Conservation (phyloP, 371 early-diverging fungal genomes). For the Lichtheimia corymbifera region DNA sequence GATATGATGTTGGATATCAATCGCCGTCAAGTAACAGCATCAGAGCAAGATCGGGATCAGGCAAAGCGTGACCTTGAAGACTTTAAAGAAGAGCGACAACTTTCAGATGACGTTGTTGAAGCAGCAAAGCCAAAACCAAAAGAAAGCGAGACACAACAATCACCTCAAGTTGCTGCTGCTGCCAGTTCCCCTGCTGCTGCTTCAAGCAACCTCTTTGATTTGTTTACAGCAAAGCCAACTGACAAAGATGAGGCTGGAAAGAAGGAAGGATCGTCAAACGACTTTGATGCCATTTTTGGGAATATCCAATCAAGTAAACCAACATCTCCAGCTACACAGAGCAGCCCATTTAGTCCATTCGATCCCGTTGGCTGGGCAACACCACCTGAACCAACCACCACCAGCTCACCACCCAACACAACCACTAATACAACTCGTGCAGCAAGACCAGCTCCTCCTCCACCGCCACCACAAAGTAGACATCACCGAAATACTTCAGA, state of each 20-base stretch:
- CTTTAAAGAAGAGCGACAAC: slow-evolving; percentile 30
- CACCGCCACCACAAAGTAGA: slow-evolving; percentile 52
- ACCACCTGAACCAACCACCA: slow-evolving; percentile 7
- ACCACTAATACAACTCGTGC: slow-evolving; percentile 5
- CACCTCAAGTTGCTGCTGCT: not conserved
- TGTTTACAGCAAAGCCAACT: slow-evolving; percentile 16
- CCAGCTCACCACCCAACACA: not conserved
- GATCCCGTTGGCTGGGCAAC: slow-evolving; percentile 28
- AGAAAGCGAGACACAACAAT: not conserved
- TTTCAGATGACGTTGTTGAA: slow-evolving; percentile 2
- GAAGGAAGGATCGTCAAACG: slow-evolving; percentile 7
- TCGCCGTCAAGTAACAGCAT: slow-evolving; percentile 49
- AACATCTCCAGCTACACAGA: slow-evolving; percentile 6
- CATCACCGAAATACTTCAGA: slow-evolving; percentile 39
- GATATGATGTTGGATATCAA: slow-evolving; percentile 51
- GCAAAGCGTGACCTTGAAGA: slow-evolving; percentile 41
- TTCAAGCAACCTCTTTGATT: slow-evolving; percentile 15
- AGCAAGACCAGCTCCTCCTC: slow-evolving; percentile 25
- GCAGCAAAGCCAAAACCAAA: not conserved
- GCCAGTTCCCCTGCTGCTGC: not conserved
- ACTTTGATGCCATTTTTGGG: slow-evolving; percentile 53
- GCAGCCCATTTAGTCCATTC: slow-evolving; percentile 17
- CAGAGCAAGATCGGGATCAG: slow-evolving; percentile 45
- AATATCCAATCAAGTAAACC: slow-evolving; percentile 14
- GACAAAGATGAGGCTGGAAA: not conserved